These are phyloP conservation scores for Amanita brunnescens DNA, from an alignment of 768 basidiomycete genomes.

Conservation along the genomic window DNA sequence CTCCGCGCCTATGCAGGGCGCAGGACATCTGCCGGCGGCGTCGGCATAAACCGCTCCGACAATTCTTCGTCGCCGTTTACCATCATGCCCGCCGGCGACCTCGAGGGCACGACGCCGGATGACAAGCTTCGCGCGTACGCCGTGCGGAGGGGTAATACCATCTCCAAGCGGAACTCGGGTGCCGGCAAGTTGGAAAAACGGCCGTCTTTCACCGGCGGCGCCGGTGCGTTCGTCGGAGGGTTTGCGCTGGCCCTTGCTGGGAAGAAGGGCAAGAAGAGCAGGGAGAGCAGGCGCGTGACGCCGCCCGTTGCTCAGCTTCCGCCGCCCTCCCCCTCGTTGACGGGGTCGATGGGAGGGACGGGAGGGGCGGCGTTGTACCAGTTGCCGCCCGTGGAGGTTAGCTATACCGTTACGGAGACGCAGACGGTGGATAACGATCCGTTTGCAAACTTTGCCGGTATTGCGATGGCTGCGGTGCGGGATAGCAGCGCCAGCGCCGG, in stretches of 20 bases:
- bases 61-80: background rate
- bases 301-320: background rate
- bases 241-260: background rate
- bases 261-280: slow-evolving; percentile 6
- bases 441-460: too few relatives aligned
- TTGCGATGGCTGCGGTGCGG: too few relatives aligned
- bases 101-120: too few relatives aligned
- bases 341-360: too few relatives aligned
- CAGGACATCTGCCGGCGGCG: slow-evolving; percentile 7
- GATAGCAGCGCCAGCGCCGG: too few relatives aligned
- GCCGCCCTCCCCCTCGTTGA: background rate
- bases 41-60: too few relatives aligned
- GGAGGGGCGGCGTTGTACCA: background rate
- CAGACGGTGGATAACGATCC: background rate
- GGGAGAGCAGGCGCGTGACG: background rate
- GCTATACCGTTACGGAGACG: background rate
- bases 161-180: too few relatives aligned
- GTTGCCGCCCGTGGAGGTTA: background rate
- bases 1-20: slow-evolving; percentile 16
- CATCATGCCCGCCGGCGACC: too few relatives aligned
- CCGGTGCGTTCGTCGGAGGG: background rate
- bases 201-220: background rate
- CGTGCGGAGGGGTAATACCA: too few relatives aligned
- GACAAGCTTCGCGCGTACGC: too few relatives aligned
- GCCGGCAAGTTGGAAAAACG: background rate